Evolutionary conservation across 2,329 filamentous ascomycete genomes (phyloP).

Genomic region (Cercospora sojina): DNA sequence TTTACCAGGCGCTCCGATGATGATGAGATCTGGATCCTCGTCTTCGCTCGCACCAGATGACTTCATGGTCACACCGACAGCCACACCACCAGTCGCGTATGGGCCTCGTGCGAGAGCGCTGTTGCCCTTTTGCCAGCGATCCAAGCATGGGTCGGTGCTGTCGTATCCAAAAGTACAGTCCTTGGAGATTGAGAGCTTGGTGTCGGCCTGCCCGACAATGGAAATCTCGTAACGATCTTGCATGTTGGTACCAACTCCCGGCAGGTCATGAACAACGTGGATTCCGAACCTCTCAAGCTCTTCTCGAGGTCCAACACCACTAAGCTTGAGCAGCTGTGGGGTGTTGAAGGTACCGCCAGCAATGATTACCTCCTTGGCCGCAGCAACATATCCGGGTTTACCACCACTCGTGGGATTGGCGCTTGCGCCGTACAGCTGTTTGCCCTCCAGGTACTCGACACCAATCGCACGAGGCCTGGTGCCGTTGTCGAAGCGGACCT

Average conservation of each 20-base stretch:
- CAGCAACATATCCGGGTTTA: slow-evolving; percentile 43
- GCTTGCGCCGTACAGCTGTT: slow-evolving; percentile 42
- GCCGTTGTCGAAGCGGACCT: slow-evolving; percentile 62
- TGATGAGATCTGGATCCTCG: slow-evolving; percentile 54
- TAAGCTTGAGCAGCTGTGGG: slow-evolving; percentile 64
- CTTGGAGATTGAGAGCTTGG: slow-evolving; percentile 42
- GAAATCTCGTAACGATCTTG: slow-evolving; percentile 61
- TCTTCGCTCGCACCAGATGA: slow-evolving; percentile 41
- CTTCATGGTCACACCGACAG: slow-evolving; percentile 49
- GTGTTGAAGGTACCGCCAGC: slow-evolving; percentile 60
- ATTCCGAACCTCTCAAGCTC: slow-evolving; percentile 58
- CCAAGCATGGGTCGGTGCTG: slow-evolving; percentile 44
- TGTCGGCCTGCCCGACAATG: slow-evolving; percentile 48
- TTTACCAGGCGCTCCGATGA: slow-evolving; percentile 56
- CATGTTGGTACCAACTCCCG: slow-evolving; percentile 64
- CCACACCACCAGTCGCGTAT: slow-evolving; percentile 54
- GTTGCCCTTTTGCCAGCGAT: slow-evolving; percentile 44
- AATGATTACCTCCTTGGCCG: slow-evolving; percentile 49
- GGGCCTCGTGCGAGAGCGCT: slow-evolving; percentile 42
- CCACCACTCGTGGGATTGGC: slow-evolving; percentile 39
- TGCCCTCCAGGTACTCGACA: slow-evolving; percentile 46
- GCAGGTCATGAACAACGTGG: slow-evolving; percentile 54
- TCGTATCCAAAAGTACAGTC: slow-evolving; percentile 41
- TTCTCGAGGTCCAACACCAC: slow-evolving; percentile 58
- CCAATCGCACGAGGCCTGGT: slow-evolving; percentile 42